Evolutionary conservation across 306 rosid genomes (phyloP).

Genomic region (Ziziphus jujuba): DNA sequence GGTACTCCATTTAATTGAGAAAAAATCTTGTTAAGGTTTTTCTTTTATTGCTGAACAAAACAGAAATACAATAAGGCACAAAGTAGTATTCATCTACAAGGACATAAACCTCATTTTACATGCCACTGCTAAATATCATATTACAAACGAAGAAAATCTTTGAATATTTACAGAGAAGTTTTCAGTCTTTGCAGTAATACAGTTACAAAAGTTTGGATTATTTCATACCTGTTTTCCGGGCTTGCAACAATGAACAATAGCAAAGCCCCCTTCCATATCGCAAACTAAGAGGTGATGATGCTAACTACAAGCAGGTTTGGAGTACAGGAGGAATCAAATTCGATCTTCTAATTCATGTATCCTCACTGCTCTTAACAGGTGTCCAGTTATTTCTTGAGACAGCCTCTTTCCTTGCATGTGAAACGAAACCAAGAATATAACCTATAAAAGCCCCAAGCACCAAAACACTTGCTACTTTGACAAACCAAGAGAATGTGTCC

Average conservation of each 20-base stretch:
- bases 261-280: too few relatives aligned
- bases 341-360: conserved; percentile 12
- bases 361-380: conserved; percentile 65
- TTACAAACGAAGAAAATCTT: conserved; percentile 1
- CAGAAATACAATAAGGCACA: neutral
- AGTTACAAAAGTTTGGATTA: too few relatives aligned
- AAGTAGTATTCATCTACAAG: too few relatives aligned
- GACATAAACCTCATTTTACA: too few relatives aligned
- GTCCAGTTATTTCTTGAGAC: conserved; percentile 48
- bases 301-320: neutral
- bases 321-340: conserved; percentile 2
- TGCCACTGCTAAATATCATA: neutral
- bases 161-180: conserved; percentile 29
- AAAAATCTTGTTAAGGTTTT: too few relatives aligned
- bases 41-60: too few relatives aligned
- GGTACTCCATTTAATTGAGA: neutral
- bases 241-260: too few relatives aligned
- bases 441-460: conserved; percentile 78
- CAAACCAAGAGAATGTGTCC: conserved; percentile 49
- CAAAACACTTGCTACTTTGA: conserved; percentile 64
- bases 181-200: too few relatives aligned
- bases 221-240: too few relatives aligned
- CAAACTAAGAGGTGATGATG: too few relatives aligned
- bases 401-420: conserved; percentile 51
- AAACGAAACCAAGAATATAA: conserved; percentile 61